A percentile compares a stretch with the other conserved stretches of the same genome.
phyloP scores from a whole-genome alignment of 495 filamentous ascomycete species.

The Aspergillus bertholletiae region DNA sequence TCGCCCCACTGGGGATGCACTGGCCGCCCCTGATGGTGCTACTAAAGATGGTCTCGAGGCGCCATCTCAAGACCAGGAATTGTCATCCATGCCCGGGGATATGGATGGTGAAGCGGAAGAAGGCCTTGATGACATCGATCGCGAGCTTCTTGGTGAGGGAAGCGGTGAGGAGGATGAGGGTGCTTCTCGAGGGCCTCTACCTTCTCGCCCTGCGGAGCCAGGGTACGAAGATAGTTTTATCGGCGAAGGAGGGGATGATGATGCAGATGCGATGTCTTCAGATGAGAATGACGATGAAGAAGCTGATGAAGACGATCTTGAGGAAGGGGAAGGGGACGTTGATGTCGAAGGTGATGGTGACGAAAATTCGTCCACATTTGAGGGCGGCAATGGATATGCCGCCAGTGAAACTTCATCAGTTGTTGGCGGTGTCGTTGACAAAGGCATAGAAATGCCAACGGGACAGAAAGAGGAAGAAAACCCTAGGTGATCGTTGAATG shows the following conservation, averaged over 20 bases:
- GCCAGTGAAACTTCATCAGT: constrained; percentile 38
- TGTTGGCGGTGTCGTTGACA: constrained; percentile 15
- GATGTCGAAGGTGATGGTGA: constrained; percentile 30
- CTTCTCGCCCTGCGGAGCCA: constrained; percentile 13
- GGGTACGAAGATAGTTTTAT: constrained; percentile 28
- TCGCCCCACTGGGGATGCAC: constrained; percentile 12
- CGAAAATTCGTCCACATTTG: constrained; percentile 41
- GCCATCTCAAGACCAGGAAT: constrained; percentile 20
- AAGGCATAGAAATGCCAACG: constrained; percentile 17
- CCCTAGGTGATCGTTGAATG: constrained; percentile 31
- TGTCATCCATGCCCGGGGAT: constrained; percentile 20
- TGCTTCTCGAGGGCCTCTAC: constrained; percentile 12
- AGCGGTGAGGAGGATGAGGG: constrained; percentile 41
- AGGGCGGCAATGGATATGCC: constrained; percentile 37
- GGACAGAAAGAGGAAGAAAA: constrained; percentile 28
- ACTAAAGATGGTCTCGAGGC: constrained; percentile 15
- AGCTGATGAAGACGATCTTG: constrained; percentile 35
- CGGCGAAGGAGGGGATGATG: constrained; percentile 28
- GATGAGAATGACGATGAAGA: constrained; percentile 33
- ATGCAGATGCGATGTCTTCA: constrained; percentile 19
- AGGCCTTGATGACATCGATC: constrained; percentile 48
- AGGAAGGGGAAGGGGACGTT: constrained; percentile 22
- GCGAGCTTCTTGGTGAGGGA: constrained; percentile 47
- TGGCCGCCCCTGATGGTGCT: constrained; percentile 13
- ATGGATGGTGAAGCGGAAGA: constrained; percentile 40